A percentile compares a stretch with the other conserved stretches of the same genome.
Evolutionary conservation across 306 rosid genomes (phyloP).

Genomic region (Dryas alaskensis): DNA sequence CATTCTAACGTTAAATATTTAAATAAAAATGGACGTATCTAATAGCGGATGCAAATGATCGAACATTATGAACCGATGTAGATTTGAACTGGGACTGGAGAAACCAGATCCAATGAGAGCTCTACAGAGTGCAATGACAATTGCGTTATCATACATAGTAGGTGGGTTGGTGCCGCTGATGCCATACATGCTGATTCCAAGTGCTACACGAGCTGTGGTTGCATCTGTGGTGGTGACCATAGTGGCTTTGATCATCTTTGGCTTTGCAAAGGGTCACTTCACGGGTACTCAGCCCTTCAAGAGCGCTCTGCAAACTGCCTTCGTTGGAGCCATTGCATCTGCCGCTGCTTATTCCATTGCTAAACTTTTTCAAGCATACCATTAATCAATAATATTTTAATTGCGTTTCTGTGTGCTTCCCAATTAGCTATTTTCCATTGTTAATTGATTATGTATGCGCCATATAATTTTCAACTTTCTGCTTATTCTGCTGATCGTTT

Average conservation of each 20-base stretch:
- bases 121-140: slow-evolving; percentile 73
- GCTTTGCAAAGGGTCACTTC: slow-evolving; percentile 79
- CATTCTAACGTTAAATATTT: too few species aligned
- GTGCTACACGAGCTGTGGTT: slow-evolving; percentile 57
- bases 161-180: slow-evolving; percentile 76
- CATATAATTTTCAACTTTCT: too few species aligned
- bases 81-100: slow-evolving; percentile 89
- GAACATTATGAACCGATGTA: slow-evolving; percentile 21
- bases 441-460: too few species aligned
- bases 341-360: slow-evolving; percentile 85
- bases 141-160: slow-evolving; percentile 64
- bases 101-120: slow-evolving; percentile 96
- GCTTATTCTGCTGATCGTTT: too few species aligned
- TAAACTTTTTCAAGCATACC: slow-evolving; percentile 45
- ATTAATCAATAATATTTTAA: neutral
- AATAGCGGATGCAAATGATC: too few species aligned
- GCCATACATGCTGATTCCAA: slow-evolving; percentile 68
- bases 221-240: slow-evolving; percentile 64
- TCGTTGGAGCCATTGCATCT: slow-evolving; percentile 84
- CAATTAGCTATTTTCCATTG: too few species aligned
- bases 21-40: too few species aligned
- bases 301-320: slow-evolving; percentile 77
- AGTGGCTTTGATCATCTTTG: slow-evolving; percentile 65
- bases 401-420: too few species aligned
- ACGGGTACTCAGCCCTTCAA: slow-evolving; percentile 67